These are phyloP conservation scores for Talaromyces sp. DNA, from an alignment of 2,329 filamentous ascomycete species.

Conservation along the genomic window DNA sequence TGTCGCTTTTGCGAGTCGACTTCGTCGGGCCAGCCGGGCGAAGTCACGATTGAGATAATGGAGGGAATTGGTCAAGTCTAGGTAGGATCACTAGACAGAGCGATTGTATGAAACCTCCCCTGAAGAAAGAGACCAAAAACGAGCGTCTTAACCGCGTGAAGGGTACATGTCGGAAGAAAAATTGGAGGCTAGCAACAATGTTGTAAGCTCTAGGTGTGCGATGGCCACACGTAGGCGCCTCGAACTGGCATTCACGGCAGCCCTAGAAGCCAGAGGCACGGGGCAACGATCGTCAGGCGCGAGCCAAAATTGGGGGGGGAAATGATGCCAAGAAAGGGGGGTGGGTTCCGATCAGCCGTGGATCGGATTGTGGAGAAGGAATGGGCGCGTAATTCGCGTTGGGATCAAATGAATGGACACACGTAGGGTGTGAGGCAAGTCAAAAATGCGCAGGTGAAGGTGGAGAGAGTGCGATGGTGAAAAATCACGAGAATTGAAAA, in stretches of 20 bases:
- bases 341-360: constrained; percentile 5
- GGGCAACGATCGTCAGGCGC: constrained; percentile 12
- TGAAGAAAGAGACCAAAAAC: constrained; percentile 12
- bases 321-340: constrained; percentile 25
- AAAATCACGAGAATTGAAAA: too few relatives aligned
- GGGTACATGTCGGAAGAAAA: constrained; percentile 20
- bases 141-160: constrained; percentile 19
- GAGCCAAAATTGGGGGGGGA: constrained; percentile 16
- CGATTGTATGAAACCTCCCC: background rate
- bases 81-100: background rate
- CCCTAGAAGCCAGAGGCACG: constrained; percentile 6
- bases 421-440: background rate
- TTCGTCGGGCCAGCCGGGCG: constrained; percentile 41
- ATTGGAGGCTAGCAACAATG: constrained; percentile 2
- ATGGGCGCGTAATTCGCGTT: constrained; percentile 10
- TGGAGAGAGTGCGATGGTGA: too few relatives aligned
- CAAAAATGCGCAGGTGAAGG: too few relatives aligned
- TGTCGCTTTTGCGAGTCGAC: constrained; percentile 18
- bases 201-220: constrained; percentile 5
- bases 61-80: background rate
- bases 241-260: constrained; percentile 12
- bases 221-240: constrained; percentile 12
- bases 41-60: constrained; percentile 25
- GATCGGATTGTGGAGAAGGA: constrained; percentile 21
- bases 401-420: constrained; percentile 10